Base-by-base conservation (phyloP, 306 rosid species). In the cucumber (Cucumis sativus) region DNA sequence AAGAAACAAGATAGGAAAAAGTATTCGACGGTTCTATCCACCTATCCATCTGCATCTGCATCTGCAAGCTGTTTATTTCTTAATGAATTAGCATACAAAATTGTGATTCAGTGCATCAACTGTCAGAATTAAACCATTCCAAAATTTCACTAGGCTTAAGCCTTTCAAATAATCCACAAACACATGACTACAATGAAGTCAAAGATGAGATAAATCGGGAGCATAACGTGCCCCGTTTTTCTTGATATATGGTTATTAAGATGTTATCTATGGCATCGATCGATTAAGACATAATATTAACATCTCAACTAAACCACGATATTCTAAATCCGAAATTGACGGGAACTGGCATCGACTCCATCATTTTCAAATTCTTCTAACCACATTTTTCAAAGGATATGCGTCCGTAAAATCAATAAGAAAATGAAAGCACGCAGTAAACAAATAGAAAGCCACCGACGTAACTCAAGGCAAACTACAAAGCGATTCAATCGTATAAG, bases 41-140 rank as follows among this genome's bases (percentile, higher is more conserved):
- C 76, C 51, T 54, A 79, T 77, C 72, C 82, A 84, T 81, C 83
- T 58, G 78, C 78, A 80, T 69, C 51, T 58, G 77, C 78, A 80
- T 69, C 41, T 69, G 60, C 25, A 52, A 72, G 43, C 77, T 13
- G 61, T 71, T 68, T 23, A 23, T 25, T 25, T 71, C 59, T 47
- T 40, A 51, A 83, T 60, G 52, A 75, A 77, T 51, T 52, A 56
- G 17, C 77, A 65, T 51, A 56, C 14, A 41, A 60, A 41, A 25
- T 37, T 54, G 21, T 51, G n/a, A 61, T 39, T 75, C 39, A 71
- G 60, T 28, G 16, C 68, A 21, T 37, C 79, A 30, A 73, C 77
- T 52, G 43, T 7, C 23, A 30, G 33, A 51, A 30, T 17, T 16
- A 14, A 37, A 73, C 37, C 25, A 13, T 21, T 56, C 69, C 56